These are phyloP conservation scores for Aspergillus puulaauensis DNA, from an alignment of 2,329 filamentous ascomycete species.

Conservation along the genomic window DNA sequence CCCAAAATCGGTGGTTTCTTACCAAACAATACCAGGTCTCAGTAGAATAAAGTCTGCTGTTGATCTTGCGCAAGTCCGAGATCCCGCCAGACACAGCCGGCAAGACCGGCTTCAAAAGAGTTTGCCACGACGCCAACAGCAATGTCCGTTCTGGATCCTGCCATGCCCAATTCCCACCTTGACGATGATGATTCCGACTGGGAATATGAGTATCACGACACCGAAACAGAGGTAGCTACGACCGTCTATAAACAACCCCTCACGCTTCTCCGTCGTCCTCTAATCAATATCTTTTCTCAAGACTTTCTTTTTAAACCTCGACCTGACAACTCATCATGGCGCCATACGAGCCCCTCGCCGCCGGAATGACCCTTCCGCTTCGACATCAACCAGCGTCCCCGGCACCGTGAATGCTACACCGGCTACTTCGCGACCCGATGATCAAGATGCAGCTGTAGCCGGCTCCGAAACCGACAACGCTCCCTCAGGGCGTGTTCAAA, in stretches of 20 bases:
- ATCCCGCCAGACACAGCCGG: neutral
- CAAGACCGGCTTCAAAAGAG: neutral
- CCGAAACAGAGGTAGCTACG: slow-evolving; percentile 50
- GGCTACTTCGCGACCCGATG: slow-evolving; percentile 16
- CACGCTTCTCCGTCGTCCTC: neutral
- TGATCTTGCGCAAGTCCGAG: neutral
- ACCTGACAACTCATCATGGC: slow-evolving; percentile 52
- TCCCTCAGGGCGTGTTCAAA: slow-evolving; percentile 59
- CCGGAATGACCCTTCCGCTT: slow-evolving; percentile 21
- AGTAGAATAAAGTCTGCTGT: neutral
- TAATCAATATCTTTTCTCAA: slow-evolving; percentile 25
- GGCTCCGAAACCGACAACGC: slow-evolving; percentile 32
- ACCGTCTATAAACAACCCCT: neutral
- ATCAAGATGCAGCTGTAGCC: slow-evolving; percentile 40
- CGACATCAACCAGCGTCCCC: slow-evolving; percentile 5
- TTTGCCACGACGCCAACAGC: neutral
- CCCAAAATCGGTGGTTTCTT: neutral
- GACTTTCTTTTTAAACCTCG: slow-evolving; percentile 61
- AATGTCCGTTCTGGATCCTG: slow-evolving; percentile 23
- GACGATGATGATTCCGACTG: slow-evolving; percentile 52
- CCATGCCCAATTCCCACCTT: slow-evolving; percentile 25
- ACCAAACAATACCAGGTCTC: neutral
- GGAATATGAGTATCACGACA: slow-evolving; percentile 61
- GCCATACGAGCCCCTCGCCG: slow-evolving; percentile 34
- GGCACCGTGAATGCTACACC: slow-evolving; percentile 2